A percentile compares a stretch with the other conserved stretches of the same genome.
phyloP scores from a whole-genome alignment of 2,329 filamentous ascomycete species.

The Clonostachys rosea region DNA sequence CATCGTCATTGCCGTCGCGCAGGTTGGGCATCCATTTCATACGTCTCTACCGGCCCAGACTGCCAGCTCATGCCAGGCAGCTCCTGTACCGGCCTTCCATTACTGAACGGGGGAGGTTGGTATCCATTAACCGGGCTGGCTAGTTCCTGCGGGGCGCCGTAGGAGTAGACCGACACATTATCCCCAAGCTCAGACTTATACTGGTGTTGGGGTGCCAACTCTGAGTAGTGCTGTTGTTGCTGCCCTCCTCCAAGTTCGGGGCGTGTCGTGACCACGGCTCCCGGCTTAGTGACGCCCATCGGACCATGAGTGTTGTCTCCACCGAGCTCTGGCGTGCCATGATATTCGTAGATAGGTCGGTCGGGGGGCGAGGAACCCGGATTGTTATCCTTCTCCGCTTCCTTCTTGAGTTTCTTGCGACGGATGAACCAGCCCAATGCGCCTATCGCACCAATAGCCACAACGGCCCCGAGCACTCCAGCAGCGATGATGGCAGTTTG shows the following conservation, averaged over 20 bases:
- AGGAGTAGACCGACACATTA: too few species aligned
- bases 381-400: background rate
- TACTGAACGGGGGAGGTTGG: too few species aligned
- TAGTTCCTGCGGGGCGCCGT: too few species aligned
- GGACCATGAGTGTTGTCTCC: background rate
- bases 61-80: constrained; percentile 18
- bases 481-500: constrained; percentile 22
- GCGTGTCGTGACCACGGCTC: too few species aligned
- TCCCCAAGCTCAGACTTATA: too few species aligned
- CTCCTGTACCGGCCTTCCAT: too few species aligned
- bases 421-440: constrained; percentile 29
- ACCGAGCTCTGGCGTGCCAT: background rate
- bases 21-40: constrained; percentile 16
- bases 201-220: too few species aligned
- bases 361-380: background rate
- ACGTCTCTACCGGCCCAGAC: constrained; percentile 25
- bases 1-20: too few species aligned
- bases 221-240: too few species aligned
- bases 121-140: too few species aligned
- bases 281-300: too few species aligned
- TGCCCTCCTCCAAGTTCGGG: too few species aligned
- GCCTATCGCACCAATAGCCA: constrained; percentile 15
- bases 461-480: constrained; percentile 17
- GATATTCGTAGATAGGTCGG: background rate
- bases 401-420: constrained; percentile 13